phyloP scores from a whole-genome alignment of 2,329 filamentous ascomycete genomes.

The Aureobasidium sp. region DNA sequence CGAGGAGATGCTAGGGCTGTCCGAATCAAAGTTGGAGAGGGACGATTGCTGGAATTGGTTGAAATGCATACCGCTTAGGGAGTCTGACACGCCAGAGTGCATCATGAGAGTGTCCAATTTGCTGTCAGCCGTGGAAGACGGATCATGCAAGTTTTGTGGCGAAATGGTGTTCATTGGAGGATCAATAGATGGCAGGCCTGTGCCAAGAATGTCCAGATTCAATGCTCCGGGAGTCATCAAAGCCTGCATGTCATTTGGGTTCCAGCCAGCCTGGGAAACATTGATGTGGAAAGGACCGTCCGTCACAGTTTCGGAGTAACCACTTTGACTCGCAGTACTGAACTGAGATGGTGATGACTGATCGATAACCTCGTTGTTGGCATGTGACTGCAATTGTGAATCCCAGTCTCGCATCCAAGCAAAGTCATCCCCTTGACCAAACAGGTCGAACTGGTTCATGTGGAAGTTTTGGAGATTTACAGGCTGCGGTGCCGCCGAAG shows the following conservation, averaged over 20 bases:
- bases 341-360: constrained; percentile 93
- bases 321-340: constrained; percentile 87
- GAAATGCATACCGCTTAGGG: constrained; percentile 46
- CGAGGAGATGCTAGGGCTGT: constrained; percentile 52
- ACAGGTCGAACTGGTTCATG: constrained; percentile 46
- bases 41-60: constrained; percentile 43
- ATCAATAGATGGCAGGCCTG: constrained; percentile 67
- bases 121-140: constrained; percentile 55
- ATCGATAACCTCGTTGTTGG: constrained; percentile 74
- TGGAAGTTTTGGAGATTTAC: constrained; percentile 23
- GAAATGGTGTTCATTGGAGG: constrained; percentile 64
- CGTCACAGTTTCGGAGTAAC: constrained; percentile 83
- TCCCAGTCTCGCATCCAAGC: constrained; percentile 82
- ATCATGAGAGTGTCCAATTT: constrained; percentile 63
- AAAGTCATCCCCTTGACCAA: constrained; percentile 58
- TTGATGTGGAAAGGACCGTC: constrained; percentile 48
- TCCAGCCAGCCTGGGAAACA: constrained; percentile 39
- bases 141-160: constrained; percentile 63
- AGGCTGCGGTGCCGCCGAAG: constrained; percentile 43
- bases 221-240: constrained; percentile 59
- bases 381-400: constrained; percentile 54
- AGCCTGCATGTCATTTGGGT: constrained; percentile 61
- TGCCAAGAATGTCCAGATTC: constrained; percentile 62
- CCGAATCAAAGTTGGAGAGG: constrained; percentile 58
- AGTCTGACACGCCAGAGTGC: constrained; percentile 52